Base-by-base conservation (phyloP, 179 eudicot species). In the Spinacia oleracea region DNA sequence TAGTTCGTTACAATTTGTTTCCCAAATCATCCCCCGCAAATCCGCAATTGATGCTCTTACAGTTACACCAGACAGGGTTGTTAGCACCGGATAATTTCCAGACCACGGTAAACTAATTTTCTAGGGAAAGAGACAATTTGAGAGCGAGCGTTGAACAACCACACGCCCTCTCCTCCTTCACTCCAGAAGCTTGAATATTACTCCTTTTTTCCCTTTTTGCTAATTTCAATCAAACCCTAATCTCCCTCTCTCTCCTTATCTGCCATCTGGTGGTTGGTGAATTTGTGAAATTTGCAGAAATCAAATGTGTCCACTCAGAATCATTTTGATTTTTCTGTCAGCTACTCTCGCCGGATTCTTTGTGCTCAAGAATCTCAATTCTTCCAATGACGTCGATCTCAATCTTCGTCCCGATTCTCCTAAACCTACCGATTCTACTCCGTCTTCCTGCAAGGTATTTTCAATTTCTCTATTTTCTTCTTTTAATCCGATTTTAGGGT, bases 351-450 rank as follows among this genome's bases (percentile, higher is more conserved):
- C 75, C 45, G 75, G 75, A 51, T 72, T 72, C 20, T 50, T 72
- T 5, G 75, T 72, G 18, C 75, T 72, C 62, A 72, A 72, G 75
- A 72, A 72, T 32, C n/a, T 72, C 62, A 72, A 72, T 51, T 50
- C 75, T 9, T 43, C 12, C 3, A 27, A 51, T 29, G 63, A 51
- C 10, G 20, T 70, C 4, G 35, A 70, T 12, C 21, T 45, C n/a
- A 72, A 72, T 32, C 35, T 20, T 72, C 27, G 20, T 31, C 75
- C 75, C 1, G 75, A 51, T 51, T 72, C 63, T 50, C 75, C 75
- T 1, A 72, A 32, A 72, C 43, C 63, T 72, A 51, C 53, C 0
- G 1, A 51, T 31, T 9, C 59, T 50, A 46, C 72, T 68, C 10
- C 72, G 46, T 18, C 38, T 14, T 72, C 75, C 7, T 72, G 7